Conservation (phyloP, 768 basidiomycete species). For the Suillus fuscotomentosus region DNA sequence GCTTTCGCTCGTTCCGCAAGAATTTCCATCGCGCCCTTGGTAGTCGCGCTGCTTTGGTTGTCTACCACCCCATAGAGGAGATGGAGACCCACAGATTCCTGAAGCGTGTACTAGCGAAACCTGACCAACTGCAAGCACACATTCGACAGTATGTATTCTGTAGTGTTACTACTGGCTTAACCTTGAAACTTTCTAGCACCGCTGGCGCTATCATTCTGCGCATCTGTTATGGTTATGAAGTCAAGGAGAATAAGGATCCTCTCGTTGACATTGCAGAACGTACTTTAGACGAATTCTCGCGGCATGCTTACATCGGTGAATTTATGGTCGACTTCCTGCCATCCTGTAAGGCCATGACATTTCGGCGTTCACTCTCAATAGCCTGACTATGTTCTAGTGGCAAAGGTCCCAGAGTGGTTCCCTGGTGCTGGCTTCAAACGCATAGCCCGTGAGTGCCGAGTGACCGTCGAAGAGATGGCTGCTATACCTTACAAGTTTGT, state of each 20-base stretch:
- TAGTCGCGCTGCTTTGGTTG: slow-evolving; percentile 6
- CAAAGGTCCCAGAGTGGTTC: slow-evolving; percentile 33
- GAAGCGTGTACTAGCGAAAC: slow-evolving; percentile 14
- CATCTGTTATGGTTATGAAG: slow-evolving; percentile 40
- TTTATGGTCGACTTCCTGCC: slow-evolving; percentile 25
- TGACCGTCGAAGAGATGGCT: slow-evolving; percentile 35
- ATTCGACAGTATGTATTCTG: slow-evolving; percentile 19
- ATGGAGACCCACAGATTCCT: slow-evolving; percentile 19
- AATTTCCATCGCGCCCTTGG: slow-evolving; percentile 10
- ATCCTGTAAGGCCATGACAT: slow-evolving; percentile 8
- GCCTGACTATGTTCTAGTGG: slow-evolving; percentile 18
- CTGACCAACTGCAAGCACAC: slow-evolving; percentile 16
- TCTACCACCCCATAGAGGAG: slow-evolving; percentile 18
- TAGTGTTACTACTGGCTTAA: background rate
- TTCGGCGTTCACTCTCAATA: background rate
- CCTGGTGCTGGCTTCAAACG: slow-evolving; percentile 35
- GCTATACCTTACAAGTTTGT: slow-evolving; percentile 44
- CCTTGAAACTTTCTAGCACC: slow-evolving; percentile 5
- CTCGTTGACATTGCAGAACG: slow-evolving; percentile 31
- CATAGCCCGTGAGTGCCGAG: slow-evolving; percentile 24
- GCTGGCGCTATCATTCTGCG: slow-evolving; percentile 32
- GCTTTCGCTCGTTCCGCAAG: slow-evolving; percentile 16
- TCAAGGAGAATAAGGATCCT: slow-evolving; percentile 34
- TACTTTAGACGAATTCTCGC: slow-evolving; percentile 17
- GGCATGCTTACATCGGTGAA: background rate